Evolutionary conservation across 805 yeast species (phyloP), one percentile per base, ranked within the genome.

Genomic region (Saccharomycopsis fermentans): DNA sequence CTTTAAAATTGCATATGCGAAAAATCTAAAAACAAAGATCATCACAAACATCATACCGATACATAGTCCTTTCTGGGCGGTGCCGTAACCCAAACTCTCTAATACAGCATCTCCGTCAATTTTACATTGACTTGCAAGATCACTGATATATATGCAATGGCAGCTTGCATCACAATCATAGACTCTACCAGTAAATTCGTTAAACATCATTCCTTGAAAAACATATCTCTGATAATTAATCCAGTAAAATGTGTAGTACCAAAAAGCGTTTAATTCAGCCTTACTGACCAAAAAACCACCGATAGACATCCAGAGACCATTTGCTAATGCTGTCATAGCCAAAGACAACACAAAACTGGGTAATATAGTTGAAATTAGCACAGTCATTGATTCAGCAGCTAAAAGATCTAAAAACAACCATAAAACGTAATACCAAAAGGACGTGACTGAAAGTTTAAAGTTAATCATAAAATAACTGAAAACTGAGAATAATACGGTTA

Each of bases 251-350:
- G 76, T 73, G 58, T 71, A 71, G 59, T 71, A 70, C 77, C 77
- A 73, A 62, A 74, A 74, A 11, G 55, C 66, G 57, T 73, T 73
- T 59, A 73, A 66, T 14, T 71, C 62, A 21, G 65, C 65, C n/a
- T 69, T 62, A 14, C 70, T 62, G 24, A 74, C 76, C 61, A 74
- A 64, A 55, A 74, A 74, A 5, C 77, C 77, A 14, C 74, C 74
- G 8, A 73, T 75, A 19, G 73, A 67, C 77, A 74, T 74, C 76
- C 76, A 74, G n/a, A 74, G 65, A 3, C 77, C 76, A 62, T 74
- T 74, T 34, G 71, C 67, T 62, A 74, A 74, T 1, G 77, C 76
- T 4, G 74, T 71, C 26, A 73, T 61, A 1, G 77, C 76, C 63
- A 74, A 67, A 3, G 76, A 66, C 43, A 70, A 69, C 6, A 74